Conservation (phyloP, 2,329 filamentous ascomycete genomes). For the Claviceps spartinae region DNA sequence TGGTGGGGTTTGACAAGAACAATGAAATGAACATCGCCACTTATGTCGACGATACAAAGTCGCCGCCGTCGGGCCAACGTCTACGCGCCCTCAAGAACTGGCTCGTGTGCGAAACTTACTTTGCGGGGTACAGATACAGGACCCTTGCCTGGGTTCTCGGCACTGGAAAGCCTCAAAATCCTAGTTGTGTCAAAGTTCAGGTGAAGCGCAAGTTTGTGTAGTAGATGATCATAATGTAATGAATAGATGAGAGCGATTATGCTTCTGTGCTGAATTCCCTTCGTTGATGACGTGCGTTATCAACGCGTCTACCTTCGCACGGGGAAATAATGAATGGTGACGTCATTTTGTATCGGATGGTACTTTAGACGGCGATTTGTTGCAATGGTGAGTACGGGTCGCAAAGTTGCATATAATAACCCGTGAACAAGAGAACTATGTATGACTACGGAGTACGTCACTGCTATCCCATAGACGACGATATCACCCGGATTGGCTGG, state of each 20-base stretch:
- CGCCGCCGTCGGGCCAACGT: conserved; percentile 3
- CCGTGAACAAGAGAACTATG: no score
- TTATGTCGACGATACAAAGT: conserved; percentile 11
- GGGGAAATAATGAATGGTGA: no score
- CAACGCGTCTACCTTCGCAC: no score
- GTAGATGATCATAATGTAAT: background rate
- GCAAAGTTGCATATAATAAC: no score
- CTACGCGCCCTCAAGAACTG: conserved; percentile 8
- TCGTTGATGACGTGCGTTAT: background rate
- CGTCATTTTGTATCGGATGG: no score
- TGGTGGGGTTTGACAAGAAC: conserved; percentile 12
- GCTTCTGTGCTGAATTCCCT: background rate
- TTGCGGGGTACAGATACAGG: conserved; percentile 9
- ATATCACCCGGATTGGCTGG: no score
- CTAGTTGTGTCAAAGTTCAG: conserved; percentile 12
- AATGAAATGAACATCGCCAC: conserved; percentile 8
- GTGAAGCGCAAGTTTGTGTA: conserved; percentile 10
- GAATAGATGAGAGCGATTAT: no score
- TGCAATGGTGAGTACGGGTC: no score
- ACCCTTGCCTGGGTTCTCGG: conserved; percentile 10
- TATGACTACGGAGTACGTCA: no score
- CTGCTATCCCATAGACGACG: no score
- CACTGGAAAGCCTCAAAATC: conserved; percentile 11
- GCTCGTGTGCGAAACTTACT: conserved; percentile 12
- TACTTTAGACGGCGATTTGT: no score